Evolutionary conservation across 352 stramenopile genomes (phyloP).

Genomic region (Blastocystis sp.): DNA sequence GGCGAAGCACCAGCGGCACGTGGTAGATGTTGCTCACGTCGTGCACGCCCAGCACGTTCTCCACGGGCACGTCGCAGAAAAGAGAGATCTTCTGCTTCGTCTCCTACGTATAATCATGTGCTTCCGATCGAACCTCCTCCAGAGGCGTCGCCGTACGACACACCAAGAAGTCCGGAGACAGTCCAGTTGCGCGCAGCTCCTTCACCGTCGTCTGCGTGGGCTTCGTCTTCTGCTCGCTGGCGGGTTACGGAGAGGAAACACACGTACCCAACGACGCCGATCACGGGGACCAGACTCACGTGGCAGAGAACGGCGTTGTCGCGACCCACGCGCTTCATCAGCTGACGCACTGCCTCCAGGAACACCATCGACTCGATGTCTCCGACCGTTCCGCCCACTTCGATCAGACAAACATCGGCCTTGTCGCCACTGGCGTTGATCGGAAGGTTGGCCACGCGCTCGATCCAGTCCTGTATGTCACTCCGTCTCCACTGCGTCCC

Average conservation of each 20-base stretch:
- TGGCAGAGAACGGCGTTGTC: conserved; percentile 98
- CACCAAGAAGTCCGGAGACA: conserved; percentile 91
- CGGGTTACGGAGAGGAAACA: neutral
- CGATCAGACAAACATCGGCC: conserved; percentile 94
- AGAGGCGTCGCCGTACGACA: conserved; percentile 83
- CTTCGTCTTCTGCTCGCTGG: conserved; percentile 97
- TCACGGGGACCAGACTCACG: conserved; percentile 91
- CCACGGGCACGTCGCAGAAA: conserved; percentile 90
- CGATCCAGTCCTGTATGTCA: conserved; percentile 82
- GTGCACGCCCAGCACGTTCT: conserved; percentile 89
- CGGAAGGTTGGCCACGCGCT: conserved; percentile 84
- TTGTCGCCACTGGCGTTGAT: conserved; percentile 72
- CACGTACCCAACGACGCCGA: conserved; percentile 78
- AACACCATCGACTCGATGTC: conserved; percentile 99
- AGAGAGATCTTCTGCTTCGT: conserved; percentile 90
- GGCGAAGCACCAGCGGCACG: conserved; percentile 86
- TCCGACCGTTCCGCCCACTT: conserved; percentile 96
- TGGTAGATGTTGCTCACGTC: conserved; percentile 99
- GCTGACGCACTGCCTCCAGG: conserved; percentile 95
- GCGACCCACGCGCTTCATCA: conserved; percentile 89
- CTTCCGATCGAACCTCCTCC: conserved; percentile 64
- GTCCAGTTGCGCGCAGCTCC: conserved; percentile 84
- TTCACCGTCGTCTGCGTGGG: conserved; percentile 97
- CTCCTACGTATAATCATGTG: neutral
- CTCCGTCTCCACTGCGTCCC: conserved; percentile 57